Base-by-base conservation (phyloP, 495 filamentous ascomycete species). In the Neurospora tetrasperma region DNA sequence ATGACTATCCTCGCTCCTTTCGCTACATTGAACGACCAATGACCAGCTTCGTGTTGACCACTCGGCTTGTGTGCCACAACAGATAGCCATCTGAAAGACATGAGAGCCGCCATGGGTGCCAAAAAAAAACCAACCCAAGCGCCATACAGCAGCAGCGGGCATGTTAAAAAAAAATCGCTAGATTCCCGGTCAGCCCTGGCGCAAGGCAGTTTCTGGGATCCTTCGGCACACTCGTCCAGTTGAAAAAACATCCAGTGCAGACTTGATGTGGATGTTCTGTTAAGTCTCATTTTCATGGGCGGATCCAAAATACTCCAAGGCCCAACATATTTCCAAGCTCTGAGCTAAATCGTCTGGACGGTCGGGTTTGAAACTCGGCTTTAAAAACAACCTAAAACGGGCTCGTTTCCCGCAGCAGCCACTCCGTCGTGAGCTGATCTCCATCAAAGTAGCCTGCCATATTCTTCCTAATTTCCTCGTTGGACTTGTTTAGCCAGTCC, bases 401-500 rank as follows among this genome's bases (percentile, higher is more conserved):
- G 76, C 87, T 83, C 31, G 93, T 96, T 86, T 99, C 96, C 73
- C 94, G 88, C 83, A 93, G 84, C 77, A 99, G 82, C 96, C 96
- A 99, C 69, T 86, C 88, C 77, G 85, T 84, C 3, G 92, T 89
- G 75, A 90, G 77, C 71, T 88, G 83, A 76, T 92, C 92, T 3
- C 88, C 82, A 78, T 92, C 84, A 75, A 98, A 97, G 81, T 87
- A 96, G n/a, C 83, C 84, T 78, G 89, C 89, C 44, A 93, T 97
- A 85, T 94, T 96, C 72, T 91, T 88, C 81, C 88, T 87, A 23
- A 99, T 89, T 79, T 97, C 90, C 35, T 84, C 80, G 79, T 97
- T 93, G 81, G 96, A 97, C 69, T 88, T 85, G 78, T 98, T 96
- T 71, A 99, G 81, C 93, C 94, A 99, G 72, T 86, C 83, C 81